Percentiles rank a stretch among this genome's conserved stretches.
Evolutionary conservation across 2,329 filamentous ascomycete genomes (phyloP).

Genomic region (Fusarium duplospermum): DNA sequence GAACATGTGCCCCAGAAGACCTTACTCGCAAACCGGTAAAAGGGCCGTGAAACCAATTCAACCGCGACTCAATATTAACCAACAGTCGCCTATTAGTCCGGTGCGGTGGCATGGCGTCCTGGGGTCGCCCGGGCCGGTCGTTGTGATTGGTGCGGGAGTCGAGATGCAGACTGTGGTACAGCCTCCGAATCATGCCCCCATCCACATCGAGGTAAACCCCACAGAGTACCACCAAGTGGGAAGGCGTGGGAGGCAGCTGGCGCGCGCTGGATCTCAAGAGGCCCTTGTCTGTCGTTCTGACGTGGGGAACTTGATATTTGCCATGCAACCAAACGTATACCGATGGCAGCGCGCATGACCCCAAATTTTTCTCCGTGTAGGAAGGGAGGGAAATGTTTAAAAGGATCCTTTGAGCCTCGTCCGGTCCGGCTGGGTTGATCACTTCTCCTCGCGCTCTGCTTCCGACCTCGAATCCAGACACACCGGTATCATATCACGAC

Average conservation of each 20-base stretch:
- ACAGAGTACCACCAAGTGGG: constrained; percentile 39
- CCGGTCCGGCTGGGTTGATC: constrained; percentile 4
- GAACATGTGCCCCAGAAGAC: constrained; percentile 32
- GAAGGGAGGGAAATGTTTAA: constrained; percentile 36
- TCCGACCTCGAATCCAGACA: constrained; percentile 14
- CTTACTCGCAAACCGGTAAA: constrained; percentile 30
- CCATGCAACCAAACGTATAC: constrained; percentile 44
- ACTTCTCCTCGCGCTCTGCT: constrained; percentile 28
- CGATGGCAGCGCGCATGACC: constrained; percentile 45
- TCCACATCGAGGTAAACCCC: constrained; percentile 41
- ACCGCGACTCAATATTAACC: constrained; percentile 35
- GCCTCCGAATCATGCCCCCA: constrained; percentile 34
- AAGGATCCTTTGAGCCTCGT: constrained; percentile 35
- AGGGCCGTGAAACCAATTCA: constrained; percentile 27
- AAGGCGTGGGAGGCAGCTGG: constrained; percentile 28
- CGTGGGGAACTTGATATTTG: constrained; percentile 45
- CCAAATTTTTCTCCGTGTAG: constrained; percentile 39
- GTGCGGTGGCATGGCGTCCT: constrained; percentile 39
- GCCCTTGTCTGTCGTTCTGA: constrained; percentile 29
- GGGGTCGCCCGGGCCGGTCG: constrained; percentile 20
- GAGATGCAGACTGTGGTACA: constrained; percentile 40
- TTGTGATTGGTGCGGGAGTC: constrained; percentile 48
- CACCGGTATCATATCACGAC: constrained; percentile 10
- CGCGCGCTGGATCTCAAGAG: constrained; percentile 32
- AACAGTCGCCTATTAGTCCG: constrained; percentile 35